Conservation (phyloP, 106 monocot species). For the Platanthera guangdongensis region DNA sequence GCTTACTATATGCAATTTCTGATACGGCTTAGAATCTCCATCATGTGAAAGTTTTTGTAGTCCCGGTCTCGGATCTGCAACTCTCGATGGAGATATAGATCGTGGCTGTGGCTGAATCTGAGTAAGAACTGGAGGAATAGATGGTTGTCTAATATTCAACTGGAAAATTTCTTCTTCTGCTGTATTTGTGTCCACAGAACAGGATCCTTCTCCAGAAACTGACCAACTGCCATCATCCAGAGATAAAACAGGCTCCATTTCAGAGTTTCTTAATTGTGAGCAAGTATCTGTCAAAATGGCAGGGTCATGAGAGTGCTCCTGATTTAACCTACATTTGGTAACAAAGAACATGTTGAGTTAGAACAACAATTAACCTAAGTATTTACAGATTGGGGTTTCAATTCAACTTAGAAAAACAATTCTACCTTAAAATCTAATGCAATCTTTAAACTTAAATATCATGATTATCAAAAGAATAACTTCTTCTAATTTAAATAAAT, state of each 20-base stretch:
- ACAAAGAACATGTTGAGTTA: not conserved
- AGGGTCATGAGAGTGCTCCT: conserved; percentile 18
- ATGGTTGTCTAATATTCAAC: conserved; percentile 75
- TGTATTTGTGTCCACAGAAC: conserved; percentile 17
- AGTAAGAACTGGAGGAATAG: conserved; percentile 84
- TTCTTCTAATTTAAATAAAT: too few relatives aligned
- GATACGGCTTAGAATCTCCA: conserved; percentile 45
- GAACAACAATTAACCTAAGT: not conserved
- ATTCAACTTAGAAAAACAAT: too few relatives aligned
- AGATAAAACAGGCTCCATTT: conserved; percentile 76
- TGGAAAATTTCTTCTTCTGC: conserved; percentile 35
- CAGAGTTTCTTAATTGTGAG: conserved; percentile 26
- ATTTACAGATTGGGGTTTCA: too few relatives aligned
- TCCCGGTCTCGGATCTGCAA: conserved; percentile 98
- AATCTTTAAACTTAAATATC: too few relatives aligned
- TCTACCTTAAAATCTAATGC: too few relatives aligned
- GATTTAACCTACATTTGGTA: conserved; percentile 25
- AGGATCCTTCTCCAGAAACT: conserved; percentile 22
- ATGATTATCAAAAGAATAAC: too few relatives aligned
- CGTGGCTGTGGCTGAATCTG: conserved; percentile 38
- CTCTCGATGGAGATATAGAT: conserved; percentile 66
- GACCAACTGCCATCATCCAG: conserved; percentile 92
- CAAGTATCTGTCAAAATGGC: conserved; percentile 17
- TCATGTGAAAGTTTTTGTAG: conserved; percentile 29
- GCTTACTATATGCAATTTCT: conserved; percentile 86